Evolutionary conservation across 2,329 filamentous ascomycete species (phyloP).

Genomic region (Catunica adiposa): DNA sequence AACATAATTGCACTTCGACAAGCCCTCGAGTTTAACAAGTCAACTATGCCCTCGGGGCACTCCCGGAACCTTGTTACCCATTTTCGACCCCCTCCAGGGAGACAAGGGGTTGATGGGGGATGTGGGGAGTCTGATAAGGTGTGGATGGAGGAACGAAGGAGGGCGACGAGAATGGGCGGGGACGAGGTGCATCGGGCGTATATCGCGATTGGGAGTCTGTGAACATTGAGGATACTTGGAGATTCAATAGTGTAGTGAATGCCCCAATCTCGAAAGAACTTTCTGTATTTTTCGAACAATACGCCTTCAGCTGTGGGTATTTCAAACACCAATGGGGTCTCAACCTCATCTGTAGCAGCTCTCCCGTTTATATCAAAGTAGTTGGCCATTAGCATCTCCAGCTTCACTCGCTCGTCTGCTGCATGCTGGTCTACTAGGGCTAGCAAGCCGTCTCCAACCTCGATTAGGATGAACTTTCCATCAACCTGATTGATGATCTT

Average conservation of each 20-base stretch:
- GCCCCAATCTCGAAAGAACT: conserved; percentile 58
- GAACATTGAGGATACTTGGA: conserved; percentile 29
- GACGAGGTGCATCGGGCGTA: conserved; percentile 58
- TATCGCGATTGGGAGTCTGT: conserved; percentile 52
- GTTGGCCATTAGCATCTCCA: conserved; percentile 51
- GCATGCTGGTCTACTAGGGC: conserved; percentile 87
- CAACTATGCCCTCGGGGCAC: conserved; percentile 60
- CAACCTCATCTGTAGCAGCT: conserved; percentile 21
- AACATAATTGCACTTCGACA: conserved; percentile 80
- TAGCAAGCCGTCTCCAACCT: conserved; percentile 32
- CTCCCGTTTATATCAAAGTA: conserved; percentile 26
- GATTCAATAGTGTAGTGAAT: conserved; percentile 34
- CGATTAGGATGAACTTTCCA: conserved; percentile 62
- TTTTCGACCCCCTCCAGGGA: conserved; percentile 20
- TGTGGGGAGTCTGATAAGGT: conserved; percentile 17
- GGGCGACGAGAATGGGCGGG: conserved; percentile 52
- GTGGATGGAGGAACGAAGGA: conserved; percentile 65
- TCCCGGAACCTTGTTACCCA: conserved; percentile 45
- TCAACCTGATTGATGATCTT: conserved; percentile 70
- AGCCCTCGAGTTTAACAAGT: conserved; percentile 58
- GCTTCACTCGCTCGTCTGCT: conserved; percentile 70
- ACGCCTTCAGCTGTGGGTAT: conserved; percentile 49
- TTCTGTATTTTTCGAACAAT: conserved; percentile 33
- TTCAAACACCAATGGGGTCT: conserved; percentile 46
- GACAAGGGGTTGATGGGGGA: background rate